phyloP scores from a whole-genome alignment of 1,284 basidiomycete species.

The Trametes hirsuta region DNA sequence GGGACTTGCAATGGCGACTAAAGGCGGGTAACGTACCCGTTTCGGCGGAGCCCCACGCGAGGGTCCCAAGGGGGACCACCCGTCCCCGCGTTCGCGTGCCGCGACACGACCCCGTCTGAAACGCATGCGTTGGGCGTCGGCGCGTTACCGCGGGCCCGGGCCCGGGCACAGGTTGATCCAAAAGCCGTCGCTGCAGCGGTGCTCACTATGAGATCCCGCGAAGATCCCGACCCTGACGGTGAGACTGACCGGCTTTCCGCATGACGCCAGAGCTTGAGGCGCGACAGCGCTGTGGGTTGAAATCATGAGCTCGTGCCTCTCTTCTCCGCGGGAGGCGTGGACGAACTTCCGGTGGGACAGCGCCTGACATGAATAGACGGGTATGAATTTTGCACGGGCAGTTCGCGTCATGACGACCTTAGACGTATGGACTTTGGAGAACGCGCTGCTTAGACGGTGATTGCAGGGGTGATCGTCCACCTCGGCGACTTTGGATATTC shows the following conservation, averaged over 20 bases:
- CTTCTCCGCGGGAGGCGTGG: background rate
- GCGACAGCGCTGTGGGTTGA: background rate
- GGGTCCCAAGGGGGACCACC: too few species aligned
- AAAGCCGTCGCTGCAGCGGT: background rate
- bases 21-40: too few species aligned
- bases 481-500: background rate
- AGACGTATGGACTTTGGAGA: background rate
- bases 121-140: too few species aligned
- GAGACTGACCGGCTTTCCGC: background rate
- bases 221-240: background rate
- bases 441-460: constrained; percentile 12
- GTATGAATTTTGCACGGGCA: too few species aligned
- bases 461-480: background rate
- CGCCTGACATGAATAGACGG: too few species aligned
- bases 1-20: too few species aligned
- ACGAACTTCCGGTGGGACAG: too few species aligned
- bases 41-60: too few species aligned
- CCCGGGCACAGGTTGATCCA: background rate
- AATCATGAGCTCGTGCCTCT: background rate
- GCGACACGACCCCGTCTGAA: too few species aligned
- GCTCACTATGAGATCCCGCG: background rate
- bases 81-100: too few species aligned
- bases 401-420: background rate
- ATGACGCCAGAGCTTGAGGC: constrained; percentile 2
- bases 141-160: background rate